A percentile compares a stretch with the other conserved stretches of the same genome.
Conservation (phyloP, 352 stramenopile species). For the Phytopythium montanum region DNA sequence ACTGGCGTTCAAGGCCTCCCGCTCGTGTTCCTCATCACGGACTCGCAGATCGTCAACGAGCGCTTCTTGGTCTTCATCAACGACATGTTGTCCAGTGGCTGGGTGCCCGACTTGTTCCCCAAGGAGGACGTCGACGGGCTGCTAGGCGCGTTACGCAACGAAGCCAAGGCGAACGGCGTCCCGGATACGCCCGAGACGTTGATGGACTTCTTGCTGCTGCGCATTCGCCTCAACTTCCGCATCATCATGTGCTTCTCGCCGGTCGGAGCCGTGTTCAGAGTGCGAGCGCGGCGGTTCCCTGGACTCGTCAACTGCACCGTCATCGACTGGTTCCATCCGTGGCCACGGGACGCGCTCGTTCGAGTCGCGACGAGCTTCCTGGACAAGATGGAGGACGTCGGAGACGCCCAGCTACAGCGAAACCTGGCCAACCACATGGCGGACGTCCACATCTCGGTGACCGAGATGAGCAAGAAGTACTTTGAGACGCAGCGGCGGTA, state of each 20-base stretch:
- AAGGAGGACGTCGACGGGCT: slow-evolving; percentile 96
- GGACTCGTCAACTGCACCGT: slow-evolving; percentile 96
- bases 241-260: slow-evolving; percentile 97
- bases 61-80: slow-evolving; percentile 99
- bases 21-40: slow-evolving; percentile 97
- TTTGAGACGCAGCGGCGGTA: slow-evolving; percentile 94
- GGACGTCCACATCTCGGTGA: slow-evolving; percentile 97
- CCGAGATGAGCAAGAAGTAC: slow-evolving; percentile 94
- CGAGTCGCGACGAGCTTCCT: slow-evolving; percentile 95
- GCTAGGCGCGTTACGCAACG: slow-evolving; percentile 87
- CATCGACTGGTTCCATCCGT: slow-evolving; percentile 98
- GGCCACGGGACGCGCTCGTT: slow-evolving; percentile 95
- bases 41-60: slow-evolving; percentile 98
- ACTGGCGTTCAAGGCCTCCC: slow-evolving; percentile 93
- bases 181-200: slow-evolving; percentile 92
- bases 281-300: slow-evolving; percentile 95
- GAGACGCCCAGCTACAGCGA: slow-evolving; percentile 74
- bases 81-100: slow-evolving; percentile 94
- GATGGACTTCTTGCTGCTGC: slow-evolving; percentile 95
- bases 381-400: slow-evolving; percentile 93
- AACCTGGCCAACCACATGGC: slow-evolving; percentile 97
- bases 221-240: slow-evolving; percentile 94
- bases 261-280: slow-evolving; percentile 95
- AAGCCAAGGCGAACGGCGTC: slow-evolving; percentile 94
- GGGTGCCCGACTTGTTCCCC: slow-evolving; percentile 96